A percentile compares a stretch with the other conserved stretches of the same genome.
Conservation (phyloP, 2,329 filamentous ascomycete species). For the Stemphylium lycopersici region DNA sequence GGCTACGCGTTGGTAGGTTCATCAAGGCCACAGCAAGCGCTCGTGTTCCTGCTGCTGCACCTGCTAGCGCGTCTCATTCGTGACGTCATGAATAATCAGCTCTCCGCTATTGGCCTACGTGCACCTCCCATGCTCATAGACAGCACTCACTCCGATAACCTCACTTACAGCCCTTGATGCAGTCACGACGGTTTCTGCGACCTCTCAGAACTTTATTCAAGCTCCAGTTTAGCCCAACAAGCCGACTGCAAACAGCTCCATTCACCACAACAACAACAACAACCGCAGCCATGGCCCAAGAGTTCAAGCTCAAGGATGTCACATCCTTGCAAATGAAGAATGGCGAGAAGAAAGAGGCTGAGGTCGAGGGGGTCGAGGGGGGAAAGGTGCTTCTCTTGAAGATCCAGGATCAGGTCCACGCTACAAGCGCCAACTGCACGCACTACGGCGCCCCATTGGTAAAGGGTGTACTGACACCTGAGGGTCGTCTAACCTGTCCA, state of each 20-base stretch:
- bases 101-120: slow-evolving; percentile 15
- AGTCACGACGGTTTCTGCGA: slow-evolving; percentile 31
- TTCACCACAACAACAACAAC: slow-evolving; percentile 37
- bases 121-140: slow-evolving; percentile 11
- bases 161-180: slow-evolving; percentile 28
- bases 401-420: slow-evolving; percentile 75
- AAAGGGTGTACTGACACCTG: slow-evolving; percentile 81
- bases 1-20: background rate
- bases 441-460: slow-evolving; percentile 92
- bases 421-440: slow-evolving; percentile 80
- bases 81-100: slow-evolving; percentile 25
- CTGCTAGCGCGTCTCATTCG: slow-evolving; percentile 6
- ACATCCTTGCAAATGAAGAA: slow-evolving; percentile 75
- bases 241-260: slow-evolving; percentile 23
- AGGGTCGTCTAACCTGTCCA: slow-evolving; percentile 86
- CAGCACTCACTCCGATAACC: background rate
- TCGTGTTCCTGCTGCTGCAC: background rate
- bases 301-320: slow-evolving; percentile 74
- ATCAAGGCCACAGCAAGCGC: background rate
- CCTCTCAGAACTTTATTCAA: slow-evolving; percentile 31
- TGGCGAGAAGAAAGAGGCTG: slow-evolving; percentile 84
- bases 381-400: slow-evolving; percentile 89
- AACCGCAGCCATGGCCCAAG: slow-evolving; percentile 51
- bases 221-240: slow-evolving; percentile 22
- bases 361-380: slow-evolving; percentile 86